Conservation (phyloP, 192 early-diverging fungal species). For the Backusella tuberculispora region DNA sequence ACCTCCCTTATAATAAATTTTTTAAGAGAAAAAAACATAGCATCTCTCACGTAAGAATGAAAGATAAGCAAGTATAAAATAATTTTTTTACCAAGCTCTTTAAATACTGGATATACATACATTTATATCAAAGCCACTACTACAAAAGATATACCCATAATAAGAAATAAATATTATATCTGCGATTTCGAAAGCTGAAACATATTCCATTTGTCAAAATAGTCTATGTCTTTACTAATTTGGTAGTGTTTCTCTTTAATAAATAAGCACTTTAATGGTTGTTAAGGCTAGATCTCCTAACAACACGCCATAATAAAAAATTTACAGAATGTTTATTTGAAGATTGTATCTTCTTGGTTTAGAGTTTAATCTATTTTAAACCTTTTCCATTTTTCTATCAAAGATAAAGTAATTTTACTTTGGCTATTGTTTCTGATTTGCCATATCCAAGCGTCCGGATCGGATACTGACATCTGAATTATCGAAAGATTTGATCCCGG, state of each 20-base stretch:
- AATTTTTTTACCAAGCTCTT: no score
- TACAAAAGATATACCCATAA: not conserved
- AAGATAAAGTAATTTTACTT: not conserved
- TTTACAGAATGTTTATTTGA: not conserved
- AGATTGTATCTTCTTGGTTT: not conserved
- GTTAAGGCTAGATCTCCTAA: not conserved
- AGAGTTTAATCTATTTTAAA: not conserved
- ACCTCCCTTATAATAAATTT: no score
- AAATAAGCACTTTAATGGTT: not conserved
- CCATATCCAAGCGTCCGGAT: not conserved
- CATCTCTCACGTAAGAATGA: no score
- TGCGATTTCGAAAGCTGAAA: not conserved
- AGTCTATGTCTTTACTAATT: not conserved
- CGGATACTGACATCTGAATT: not conserved
- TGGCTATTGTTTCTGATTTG: not conserved
- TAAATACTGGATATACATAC: no score
- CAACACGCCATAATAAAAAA: not conserved
- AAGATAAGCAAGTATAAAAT: no score
- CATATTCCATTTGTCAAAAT: not conserved
- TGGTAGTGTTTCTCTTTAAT: not conserved
- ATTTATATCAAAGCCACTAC: not conserved
- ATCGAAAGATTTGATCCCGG: slow-evolving; percentile 4
- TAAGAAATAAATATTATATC: not conserved
- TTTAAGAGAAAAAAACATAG: no score
- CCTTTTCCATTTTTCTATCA: not conserved